phyloP scores from a whole-genome alignment of 2,329 filamentous ascomycete genomes.

The Penicillium occitanis region DNA sequence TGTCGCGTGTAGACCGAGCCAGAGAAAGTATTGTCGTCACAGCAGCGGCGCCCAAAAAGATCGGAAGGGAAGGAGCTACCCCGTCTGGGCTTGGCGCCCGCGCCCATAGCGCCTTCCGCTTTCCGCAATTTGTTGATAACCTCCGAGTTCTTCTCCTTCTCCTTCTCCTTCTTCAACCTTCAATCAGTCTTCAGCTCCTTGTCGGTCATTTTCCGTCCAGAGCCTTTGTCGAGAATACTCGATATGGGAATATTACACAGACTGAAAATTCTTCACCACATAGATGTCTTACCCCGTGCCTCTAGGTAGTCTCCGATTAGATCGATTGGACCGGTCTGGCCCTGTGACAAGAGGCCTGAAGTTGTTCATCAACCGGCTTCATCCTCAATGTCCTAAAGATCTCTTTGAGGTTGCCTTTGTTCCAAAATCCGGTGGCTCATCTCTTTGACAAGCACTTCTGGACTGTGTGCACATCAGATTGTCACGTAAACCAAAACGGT shows the following conservation, averaged over 20 bases:
- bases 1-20: neutral
- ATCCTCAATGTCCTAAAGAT: neutral
- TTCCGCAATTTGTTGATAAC: neutral
- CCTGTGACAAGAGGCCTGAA: neutral
- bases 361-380: neutral
- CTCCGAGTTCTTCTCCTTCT: neutral
- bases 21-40: constrained; percentile 5
- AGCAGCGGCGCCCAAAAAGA: neutral
- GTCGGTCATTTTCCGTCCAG: neutral
- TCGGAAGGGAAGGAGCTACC: constrained; percentile 1
- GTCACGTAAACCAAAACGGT: neutral
- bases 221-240: neutral
- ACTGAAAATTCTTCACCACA: neutral
- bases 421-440: neutral
- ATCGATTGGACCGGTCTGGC: neutral
- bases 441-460: neutral
- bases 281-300: neutral
- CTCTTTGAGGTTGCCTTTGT: neutral
- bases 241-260: neutral
- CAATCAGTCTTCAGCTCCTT: neutral
- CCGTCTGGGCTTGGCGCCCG: constrained; percentile 1
- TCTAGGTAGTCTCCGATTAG: neutral
- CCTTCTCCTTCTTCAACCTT: neutral
- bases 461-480: neutral
- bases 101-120: neutral